phyloP scores from a whole-genome alignment of 768 basidiomycete species.

The Psilocybe subaeruginosa region DNA sequence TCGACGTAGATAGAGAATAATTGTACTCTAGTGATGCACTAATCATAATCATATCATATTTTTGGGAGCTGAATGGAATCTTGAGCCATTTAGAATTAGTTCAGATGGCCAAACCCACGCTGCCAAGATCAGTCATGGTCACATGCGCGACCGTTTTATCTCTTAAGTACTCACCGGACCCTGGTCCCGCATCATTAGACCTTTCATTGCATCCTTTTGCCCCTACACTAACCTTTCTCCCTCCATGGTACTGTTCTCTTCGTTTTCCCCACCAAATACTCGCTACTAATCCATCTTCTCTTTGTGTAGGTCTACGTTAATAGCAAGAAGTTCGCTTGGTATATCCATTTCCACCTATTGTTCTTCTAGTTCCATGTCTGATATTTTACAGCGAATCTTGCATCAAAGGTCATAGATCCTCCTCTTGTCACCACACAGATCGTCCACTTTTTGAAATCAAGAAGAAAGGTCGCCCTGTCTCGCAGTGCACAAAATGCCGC shows the following conservation, averaged over 20 bases:
- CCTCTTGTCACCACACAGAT: constrained; percentile 83
- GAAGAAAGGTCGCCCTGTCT: constrained; percentile 90
- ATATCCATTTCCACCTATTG: constrained; percentile 18
- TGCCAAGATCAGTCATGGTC: constrained; percentile 19
- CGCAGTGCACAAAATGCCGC: constrained; percentile 87
- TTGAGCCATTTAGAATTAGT: background rate
- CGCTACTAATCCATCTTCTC: background rate
- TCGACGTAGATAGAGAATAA: constrained; percentile 53
- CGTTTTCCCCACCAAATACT: background rate
- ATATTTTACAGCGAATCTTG: constrained; percentile 72
- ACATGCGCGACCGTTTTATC: background rate
- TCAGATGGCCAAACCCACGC: constrained; percentile 23
- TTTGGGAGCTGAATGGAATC: background rate
- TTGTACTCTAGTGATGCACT: background rate
- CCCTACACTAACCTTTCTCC: background rate
- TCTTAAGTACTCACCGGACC: background rate
- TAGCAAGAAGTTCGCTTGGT: constrained; percentile 81
- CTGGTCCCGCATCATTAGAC: constrained; percentile 2
- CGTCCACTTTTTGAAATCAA: constrained; percentile 92
- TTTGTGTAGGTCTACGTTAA: constrained; percentile 67
- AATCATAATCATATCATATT: background rate
- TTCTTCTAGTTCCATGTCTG: constrained; percentile 7
- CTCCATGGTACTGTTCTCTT: constrained; percentile 19
- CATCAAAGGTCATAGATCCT: constrained; percentile 94
- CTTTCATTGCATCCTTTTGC: background rate